Conservation (phyloP, 2,329 filamentous ascomycete species). For the Penicillium sp. region DNA sequence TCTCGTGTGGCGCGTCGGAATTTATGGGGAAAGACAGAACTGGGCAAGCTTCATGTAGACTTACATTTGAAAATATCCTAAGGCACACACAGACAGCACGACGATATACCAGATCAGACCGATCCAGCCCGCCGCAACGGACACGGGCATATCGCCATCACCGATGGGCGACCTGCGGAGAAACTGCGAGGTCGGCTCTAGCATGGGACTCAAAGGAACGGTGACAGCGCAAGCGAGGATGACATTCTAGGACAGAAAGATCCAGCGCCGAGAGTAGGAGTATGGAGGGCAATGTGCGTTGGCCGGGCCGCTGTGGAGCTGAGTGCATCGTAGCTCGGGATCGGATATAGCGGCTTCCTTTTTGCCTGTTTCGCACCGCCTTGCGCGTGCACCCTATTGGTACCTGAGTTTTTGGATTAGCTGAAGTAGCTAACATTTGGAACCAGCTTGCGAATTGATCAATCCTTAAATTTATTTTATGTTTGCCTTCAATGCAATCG, state of each 20-base stretch:
- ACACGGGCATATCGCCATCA: slow-evolving; percentile 31
- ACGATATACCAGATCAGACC: slow-evolving; percentile 57
- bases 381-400: not conserved
- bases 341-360: slow-evolving; percentile 1
- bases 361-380: not conserved
- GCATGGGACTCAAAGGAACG: slow-evolving; percentile 26
- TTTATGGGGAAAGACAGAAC: not conserved
- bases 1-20: not conserved
- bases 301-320: not conserved
- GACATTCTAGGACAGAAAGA: slow-evolving; percentile 18
- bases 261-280: not conserved
- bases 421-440: not conserved
- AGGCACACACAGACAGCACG: slow-evolving; percentile 57
- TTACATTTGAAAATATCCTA: slow-evolving; percentile 64
- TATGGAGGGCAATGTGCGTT: not conserved
- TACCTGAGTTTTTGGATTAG: not conserved
- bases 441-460: not conserved
- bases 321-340: not conserved
- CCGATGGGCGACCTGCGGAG: slow-evolving; percentile 24
- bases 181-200: slow-evolving; percentile 26
- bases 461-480: not conserved
- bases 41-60: slow-evolving; percentile 11
- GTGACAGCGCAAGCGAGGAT: slow-evolving; percentile 6
- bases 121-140: slow-evolving; percentile 48
- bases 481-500: not conserved